Evolutionary conservation across 495 filamentous ascomycete genomes (phyloP).

Genomic region (Podospora didyma): DNA sequence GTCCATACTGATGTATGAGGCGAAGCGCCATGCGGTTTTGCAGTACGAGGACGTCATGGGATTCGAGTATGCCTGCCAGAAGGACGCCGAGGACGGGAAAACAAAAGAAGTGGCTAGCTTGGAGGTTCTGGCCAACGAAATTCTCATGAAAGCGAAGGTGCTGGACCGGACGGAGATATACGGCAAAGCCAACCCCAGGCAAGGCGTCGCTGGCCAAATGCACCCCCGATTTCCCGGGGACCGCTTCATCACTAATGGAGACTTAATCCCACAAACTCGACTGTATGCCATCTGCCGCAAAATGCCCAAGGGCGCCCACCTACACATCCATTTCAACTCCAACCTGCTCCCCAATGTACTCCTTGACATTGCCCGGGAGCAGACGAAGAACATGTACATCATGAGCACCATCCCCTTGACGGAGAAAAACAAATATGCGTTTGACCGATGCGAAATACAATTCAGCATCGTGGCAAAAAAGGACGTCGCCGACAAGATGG

Average conservation of each 20-base stretch:
- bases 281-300: slow-evolving; percentile 36
- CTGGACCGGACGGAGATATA: slow-evolving; percentile 28
- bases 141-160: slow-evolving; percentile 28
- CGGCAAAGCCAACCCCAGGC: slow-evolving; percentile 9
- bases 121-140: slow-evolving; percentile 29
- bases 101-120: not conserved
- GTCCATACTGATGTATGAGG: too few relatives aligned
- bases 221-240: slow-evolving; percentile 34
- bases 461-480: slow-evolving; percentile 40
- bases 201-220: slow-evolving; percentile 26
- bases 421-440: slow-evolving; percentile 16
- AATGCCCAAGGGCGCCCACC: slow-evolving; percentile 53
- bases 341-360: slow-evolving; percentile 46
- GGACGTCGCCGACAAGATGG: slow-evolving; percentile 9
- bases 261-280: slow-evolving; percentile 41
- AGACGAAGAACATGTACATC: slow-evolving; percentile 51
- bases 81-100: slow-evolving; percentile 2
- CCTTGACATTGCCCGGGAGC: slow-evolving; percentile 45
- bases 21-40: slow-evolving; percentile 5
- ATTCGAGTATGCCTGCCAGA: slow-evolving; percentile 20
- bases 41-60: slow-evolving; percentile 16
- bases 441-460: slow-evolving; percentile 42
- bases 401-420: slow-evolving; percentile 39
- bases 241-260: slow-evolving; percentile 46
- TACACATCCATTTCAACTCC: slow-evolving; percentile 57